Conservation (phyloP, 768 basidiomycete species). For the Russula earlei region DNA sequence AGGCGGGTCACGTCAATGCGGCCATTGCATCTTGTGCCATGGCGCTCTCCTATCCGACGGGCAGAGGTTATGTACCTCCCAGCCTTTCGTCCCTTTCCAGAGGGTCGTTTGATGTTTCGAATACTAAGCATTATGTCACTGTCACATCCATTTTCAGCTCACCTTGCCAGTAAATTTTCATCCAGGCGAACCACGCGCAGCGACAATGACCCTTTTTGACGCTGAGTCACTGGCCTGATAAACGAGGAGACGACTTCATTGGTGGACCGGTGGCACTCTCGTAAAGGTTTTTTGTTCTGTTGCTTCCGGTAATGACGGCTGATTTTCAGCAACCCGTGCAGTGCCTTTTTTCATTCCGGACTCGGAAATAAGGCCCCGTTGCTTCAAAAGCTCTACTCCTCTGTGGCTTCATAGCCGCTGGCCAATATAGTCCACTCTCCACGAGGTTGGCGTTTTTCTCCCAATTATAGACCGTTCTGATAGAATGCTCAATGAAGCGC, state of each 20-base stretch:
- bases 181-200: slow-evolving; percentile 69
- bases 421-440: slow-evolving; percentile 69
- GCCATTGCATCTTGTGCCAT: slow-evolving; percentile 76
- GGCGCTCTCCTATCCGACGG: slow-evolving; percentile 54
- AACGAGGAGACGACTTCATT: slow-evolving; percentile 55
- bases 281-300: slow-evolving; percentile 32
- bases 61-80: slow-evolving; percentile 52
- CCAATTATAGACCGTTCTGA: background rate
- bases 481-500: slow-evolving; percentile 36
- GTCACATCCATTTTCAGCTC: slow-evolving; percentile 1
- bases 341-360: slow-evolving; percentile 56
- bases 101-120: slow-evolving; percentile 66
- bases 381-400: slow-evolving; percentile 70
- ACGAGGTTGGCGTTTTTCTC: slow-evolving; percentile 44
- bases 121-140: slow-evolving; percentile 33
- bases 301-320: slow-evolving; percentile 11
- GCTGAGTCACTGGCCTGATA: slow-evolving; percentile 56
- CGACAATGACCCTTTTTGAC: slow-evolving; percentile 72
- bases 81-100: slow-evolving; percentile 63
- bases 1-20: slow-evolving; percentile 57
- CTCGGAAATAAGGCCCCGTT: slow-evolving; percentile 45
- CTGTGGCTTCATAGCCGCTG: slow-evolving; percentile 73
- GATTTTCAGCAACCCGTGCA: slow-evolving; percentile 22
- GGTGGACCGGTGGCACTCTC: slow-evolving; percentile 51
- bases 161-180: background rate